A percentile compares a stretch with the other conserved stretches of the same genome.
These are phyloP conservation scores for Noccaea caerulescens DNA, from an alignment of 345 rosid species.

Conservation along the genomic window DNA sequence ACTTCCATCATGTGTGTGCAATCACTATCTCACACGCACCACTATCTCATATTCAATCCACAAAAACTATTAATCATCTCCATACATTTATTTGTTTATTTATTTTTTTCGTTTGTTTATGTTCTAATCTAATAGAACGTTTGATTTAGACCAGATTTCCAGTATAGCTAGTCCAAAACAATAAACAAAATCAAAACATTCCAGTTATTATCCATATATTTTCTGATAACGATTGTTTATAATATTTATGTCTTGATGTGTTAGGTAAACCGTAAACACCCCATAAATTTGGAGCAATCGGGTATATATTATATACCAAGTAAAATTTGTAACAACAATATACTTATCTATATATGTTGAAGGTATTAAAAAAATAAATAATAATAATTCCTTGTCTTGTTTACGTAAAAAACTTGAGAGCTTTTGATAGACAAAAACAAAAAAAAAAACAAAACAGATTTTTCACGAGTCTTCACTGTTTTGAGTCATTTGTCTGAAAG, in stretches of 20 bases:
- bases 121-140: not conserved
- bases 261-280: slow-evolving; percentile 11
- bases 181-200: not conserved
- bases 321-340: not conserved
- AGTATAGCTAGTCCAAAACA: not conserved
- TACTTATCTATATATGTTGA: not conserved
- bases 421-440: not conserved
- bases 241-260: not conserved
- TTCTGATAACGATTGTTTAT: not conserved
- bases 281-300: not conserved
- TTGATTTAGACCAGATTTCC: not conserved
- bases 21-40: slow-evolving; percentile 30
- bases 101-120: not conserved
- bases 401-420: slow-evolving; percentile 18
- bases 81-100: not conserved
- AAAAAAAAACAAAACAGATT: not conserved
- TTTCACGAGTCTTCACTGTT: slow-evolving; percentile 1
- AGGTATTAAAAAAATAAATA: not conserved
- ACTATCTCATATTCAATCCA: slow-evolving; percentile 22
- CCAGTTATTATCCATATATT: not conserved
- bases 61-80: slow-evolving; percentile 2
- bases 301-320: not conserved
- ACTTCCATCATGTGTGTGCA: slow-evolving; percentile 21
- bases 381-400: not conserved
- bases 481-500: slow-evolving; percentile 8